These are phyloP conservation scores for Quercus agrifolia DNA, from an alignment of 306 rosid genomes.

Conservation along the genomic window DNA sequence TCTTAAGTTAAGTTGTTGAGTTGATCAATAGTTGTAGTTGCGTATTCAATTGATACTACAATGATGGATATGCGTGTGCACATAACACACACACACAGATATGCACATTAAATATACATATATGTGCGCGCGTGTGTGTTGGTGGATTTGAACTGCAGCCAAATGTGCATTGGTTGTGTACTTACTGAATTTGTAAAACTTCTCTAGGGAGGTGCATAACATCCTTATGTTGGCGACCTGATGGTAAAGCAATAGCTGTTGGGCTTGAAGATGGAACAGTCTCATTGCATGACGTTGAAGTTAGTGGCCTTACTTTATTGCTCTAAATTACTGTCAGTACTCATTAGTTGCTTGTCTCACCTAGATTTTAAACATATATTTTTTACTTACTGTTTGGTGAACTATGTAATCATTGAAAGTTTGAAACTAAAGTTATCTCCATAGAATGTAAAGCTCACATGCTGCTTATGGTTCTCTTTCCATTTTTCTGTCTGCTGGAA, in stretches of 20 bases:
- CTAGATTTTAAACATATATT: slow-evolving; percentile 6
- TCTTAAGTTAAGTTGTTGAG: background rate
- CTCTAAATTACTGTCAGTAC: background rate
- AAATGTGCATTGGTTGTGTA: too few relatives aligned
- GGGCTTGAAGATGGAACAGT: slow-evolving; percentile 92
- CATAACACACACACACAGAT: too few relatives aligned
- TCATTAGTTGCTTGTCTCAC: background rate
- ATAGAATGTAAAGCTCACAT: background rate
- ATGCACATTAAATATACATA: background rate
- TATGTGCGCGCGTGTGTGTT: background rate
- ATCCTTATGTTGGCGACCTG: slow-evolving; percentile 92
- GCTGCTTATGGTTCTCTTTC: background rate
- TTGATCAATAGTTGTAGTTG: background rate
- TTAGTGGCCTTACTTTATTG: slow-evolving; percentile 34
- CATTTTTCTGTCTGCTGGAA: background rate
- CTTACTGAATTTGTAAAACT: background rate
- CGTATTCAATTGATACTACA: background rate
- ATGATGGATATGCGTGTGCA: too few relatives aligned
- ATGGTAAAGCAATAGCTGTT: slow-evolving; percentile 84
- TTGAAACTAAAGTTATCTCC: background rate
- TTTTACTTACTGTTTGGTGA: background rate
- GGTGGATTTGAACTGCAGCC: too few relatives aligned
- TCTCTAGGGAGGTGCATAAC: slow-evolving; percentile 57
- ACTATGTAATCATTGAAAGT: background rate
- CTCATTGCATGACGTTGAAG: slow-evolving; percentile 90